Evolutionary conservation across 2,329 filamentous ascomycete species (phyloP).

Genomic region (Thielaviopsis populi): DNA sequence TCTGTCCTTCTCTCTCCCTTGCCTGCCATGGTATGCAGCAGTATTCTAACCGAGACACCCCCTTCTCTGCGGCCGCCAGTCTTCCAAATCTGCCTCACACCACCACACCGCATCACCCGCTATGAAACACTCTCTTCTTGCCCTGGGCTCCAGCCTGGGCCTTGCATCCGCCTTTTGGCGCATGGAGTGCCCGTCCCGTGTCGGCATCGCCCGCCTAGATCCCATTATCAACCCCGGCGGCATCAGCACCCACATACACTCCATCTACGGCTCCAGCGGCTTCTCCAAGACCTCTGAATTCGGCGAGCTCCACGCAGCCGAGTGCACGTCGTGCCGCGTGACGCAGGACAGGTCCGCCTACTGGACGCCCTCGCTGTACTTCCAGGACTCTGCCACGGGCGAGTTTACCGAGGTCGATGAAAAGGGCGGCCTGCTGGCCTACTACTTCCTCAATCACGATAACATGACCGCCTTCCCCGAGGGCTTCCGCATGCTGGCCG

Average conservation of each 20-base stretch:
- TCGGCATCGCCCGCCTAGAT: conserved; percentile 59
- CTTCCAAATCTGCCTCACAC: background rate
- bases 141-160: conserved; percentile 24
- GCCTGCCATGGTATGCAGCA: background rate
- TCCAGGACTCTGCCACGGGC: conserved; percentile 49
- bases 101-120: conserved; percentile 5
- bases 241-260: conserved; percentile 52
- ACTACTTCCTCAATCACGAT: conserved; percentile 64
- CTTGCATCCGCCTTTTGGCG: conserved; percentile 64
- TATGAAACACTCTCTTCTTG: conserved; percentile 25
- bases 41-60: background rate
- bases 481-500: conserved; percentile 70
- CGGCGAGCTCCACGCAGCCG: conserved; percentile 40
- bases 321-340: conserved; percentile 71
- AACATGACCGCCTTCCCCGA: conserved; percentile 58
- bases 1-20: background rate
- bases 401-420: conserved; percentile 54
- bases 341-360: conserved; percentile 76
- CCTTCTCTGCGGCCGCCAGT: background rate
- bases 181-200: conserved; percentile 62
- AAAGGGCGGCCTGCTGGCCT: conserved; percentile 72
- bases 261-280: conserved; percentile 50
- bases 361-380: conserved; percentile 71
- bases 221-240: conserved; percentile 52
- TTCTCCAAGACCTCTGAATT: conserved; percentile 34